Percentiles rank a stretch among this genome's conserved stretches.
Evolutionary conservation across 768 basidiomycete genomes (phyloP).

Genomic region (Aureoboletus auriporus): DNA sequence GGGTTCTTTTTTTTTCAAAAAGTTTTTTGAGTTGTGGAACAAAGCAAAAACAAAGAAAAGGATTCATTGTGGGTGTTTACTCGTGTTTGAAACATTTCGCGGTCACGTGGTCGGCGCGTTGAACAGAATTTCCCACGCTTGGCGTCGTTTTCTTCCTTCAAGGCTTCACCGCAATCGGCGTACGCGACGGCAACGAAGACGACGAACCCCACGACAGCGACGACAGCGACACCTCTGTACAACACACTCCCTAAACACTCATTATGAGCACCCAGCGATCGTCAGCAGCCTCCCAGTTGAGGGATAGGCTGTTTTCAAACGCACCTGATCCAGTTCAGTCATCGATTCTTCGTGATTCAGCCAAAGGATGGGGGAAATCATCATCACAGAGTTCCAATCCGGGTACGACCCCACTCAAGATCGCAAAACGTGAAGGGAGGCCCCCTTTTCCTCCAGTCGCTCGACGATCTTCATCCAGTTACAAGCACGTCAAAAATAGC

Average conservation of each 20-base stretch:
- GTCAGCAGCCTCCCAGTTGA: conserved; percentile 43
- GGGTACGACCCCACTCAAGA: conserved; percentile 63
- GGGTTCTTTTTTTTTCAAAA: too few relatives aligned
- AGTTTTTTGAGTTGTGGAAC: too few relatives aligned
- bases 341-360: conserved; percentile 60
- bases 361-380: conserved; percentile 58
- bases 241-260: conserved; percentile 1
- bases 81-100: conserved; percentile 12
- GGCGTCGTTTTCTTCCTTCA: conserved; percentile 10
- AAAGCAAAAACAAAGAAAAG: too few relatives aligned
- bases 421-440: conserved; percentile 62
- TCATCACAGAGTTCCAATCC: conserved; percentile 27
- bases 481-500: conserved; percentile 70
- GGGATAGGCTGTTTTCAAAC: conserved; percentile 58
- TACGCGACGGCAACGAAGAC: conserved; percentile 13
- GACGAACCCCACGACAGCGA: conserved; percentile 18
- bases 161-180: conserved; percentile 7
- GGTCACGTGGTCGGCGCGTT: conserved; percentile 31
- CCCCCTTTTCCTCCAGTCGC: conserved; percentile 50
- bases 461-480: conserved; percentile 73
- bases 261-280: conserved; percentile 27
- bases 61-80: conserved; percentile 4
- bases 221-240: conserved; percentile 12
- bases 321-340: conserved; percentile 62
- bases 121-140: conserved; percentile 25